Base-by-base conservation (phyloP, 441 rosid genomes). In the Aquilaria agallochum region DNA sequence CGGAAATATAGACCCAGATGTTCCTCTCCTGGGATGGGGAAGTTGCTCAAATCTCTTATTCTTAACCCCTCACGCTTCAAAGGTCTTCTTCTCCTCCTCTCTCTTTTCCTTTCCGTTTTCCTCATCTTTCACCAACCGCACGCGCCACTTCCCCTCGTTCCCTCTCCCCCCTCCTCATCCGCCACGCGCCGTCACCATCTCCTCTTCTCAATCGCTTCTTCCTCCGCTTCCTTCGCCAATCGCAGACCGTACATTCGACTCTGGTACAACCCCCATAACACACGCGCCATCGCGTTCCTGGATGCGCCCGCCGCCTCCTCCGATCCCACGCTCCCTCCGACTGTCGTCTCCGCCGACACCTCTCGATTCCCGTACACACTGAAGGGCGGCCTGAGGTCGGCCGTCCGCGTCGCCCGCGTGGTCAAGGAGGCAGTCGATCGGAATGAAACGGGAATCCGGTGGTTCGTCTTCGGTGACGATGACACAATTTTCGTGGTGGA, bases 381-480 rank as follows among this genome's bases (percentile, higher is more conserved):
- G 74, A 84, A 73, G 51, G 78, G 87, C 7, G 94, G 97, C 20
- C 87, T 83, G 68, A 83, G 86, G 54, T 90, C 96, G 2, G 96
- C 96, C 46, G 69, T 94, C 58, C 82, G 96, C 13, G 84, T 90
- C 50, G 95, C 95, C 50, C 93, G 93, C 4, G 76, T 89, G 7
- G 97, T 89, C 34, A 87, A 88, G 66, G 98, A 94, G 76, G 84
- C 81, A 3, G 90, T 87, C 15, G 90, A 87, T 52, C 76, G 70
- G 0, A 76, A 78, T 27, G 78, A 73, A 40, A 62, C 74, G 57
- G 85, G 78, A 15, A 88, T 90, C 8, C 66, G 93, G 77, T 93
- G 98, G 97, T 94, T 87, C 50, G 77, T 94, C n/a, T 90, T 94
- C 40, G 98, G 98, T 0, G 98, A 94, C 62, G 96, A 94, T 66